Evolutionary conservation across 768 basidiomycete genomes (phyloP).

Genomic region (Sporobolomyces roseus): DNA sequence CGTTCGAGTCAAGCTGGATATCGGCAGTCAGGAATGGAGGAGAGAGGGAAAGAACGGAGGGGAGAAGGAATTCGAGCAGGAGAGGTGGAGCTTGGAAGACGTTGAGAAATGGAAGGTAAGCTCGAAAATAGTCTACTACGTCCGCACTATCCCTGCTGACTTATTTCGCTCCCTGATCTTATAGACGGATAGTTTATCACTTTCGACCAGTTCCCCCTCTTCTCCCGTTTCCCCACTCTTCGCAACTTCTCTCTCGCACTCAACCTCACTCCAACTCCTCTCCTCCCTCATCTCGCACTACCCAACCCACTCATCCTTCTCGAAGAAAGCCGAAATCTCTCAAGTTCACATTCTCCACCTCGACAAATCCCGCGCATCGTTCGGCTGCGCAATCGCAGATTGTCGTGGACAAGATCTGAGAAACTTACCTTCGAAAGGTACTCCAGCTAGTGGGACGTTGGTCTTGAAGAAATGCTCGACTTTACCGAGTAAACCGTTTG

Average conservation of each 20-base stretch:
- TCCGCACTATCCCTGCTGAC: neutral
- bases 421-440: neutral
- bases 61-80: neutral
- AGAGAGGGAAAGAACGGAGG: neutral
- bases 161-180: neutral
- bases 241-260: neutral
- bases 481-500: constrained; percentile 28
- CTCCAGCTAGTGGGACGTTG: constrained; percentile 22
- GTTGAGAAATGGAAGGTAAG: constrained; percentile 23
- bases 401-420: constrained; percentile 16
- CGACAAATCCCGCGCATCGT: constrained; percentile 19
- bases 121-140: neutral
- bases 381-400: constrained; percentile 19
- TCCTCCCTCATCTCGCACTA: neutral
- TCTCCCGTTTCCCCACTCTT: constrained; percentile 12
- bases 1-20: constrained; percentile 15
- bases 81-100: neutral
- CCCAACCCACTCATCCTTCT: neutral
- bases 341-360: constrained; percentile 27
- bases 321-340: neutral
- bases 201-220: neutral
- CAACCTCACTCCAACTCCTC: neutral
- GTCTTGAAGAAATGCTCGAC: constrained; percentile 26
- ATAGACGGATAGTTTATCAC: neutral
- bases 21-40: constrained; percentile 27